phyloP scores from a whole-genome alignment of 176 grass and related monocot species.

The Thalia dealbata region DNA sequence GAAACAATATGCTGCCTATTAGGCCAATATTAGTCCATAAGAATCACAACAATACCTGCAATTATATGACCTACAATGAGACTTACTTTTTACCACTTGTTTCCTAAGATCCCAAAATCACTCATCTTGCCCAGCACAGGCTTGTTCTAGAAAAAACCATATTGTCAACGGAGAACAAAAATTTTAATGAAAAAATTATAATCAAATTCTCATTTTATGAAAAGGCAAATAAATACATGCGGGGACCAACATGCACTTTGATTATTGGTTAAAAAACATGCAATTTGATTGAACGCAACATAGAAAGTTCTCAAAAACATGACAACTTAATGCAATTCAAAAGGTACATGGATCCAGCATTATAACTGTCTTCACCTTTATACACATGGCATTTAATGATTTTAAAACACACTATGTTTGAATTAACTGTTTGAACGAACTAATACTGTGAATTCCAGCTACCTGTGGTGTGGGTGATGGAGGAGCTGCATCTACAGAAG shows the following conservation, averaged over 20 bases:
- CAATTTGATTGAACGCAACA: no score
- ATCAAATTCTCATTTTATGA: background rate
- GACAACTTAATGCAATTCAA: no score
- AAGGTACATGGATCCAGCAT: background rate
- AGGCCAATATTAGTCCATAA: background rate
- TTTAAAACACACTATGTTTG: background rate
- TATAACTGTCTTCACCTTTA: background rate
- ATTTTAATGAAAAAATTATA: background rate
- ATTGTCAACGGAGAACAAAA: background rate
- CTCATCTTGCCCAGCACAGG: background rate
- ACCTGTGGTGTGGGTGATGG: conserved; percentile 96
- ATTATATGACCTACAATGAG: background rate
- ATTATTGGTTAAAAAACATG: no score
- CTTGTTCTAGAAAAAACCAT: background rate
- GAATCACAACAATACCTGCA: background rate
- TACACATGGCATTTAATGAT: background rate
- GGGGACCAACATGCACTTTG: no score
- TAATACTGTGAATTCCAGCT: background rate
- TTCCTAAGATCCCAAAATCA: background rate
- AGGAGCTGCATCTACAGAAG: conserved; percentile 86
- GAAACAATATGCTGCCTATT: no score
- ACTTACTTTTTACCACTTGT: background rate
- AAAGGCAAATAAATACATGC: background rate
- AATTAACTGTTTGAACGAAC: background rate
- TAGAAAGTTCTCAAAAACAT: no score